Conservation (phyloP, 2,329 filamentous ascomycete species). For the Exutisphaerella laricina region DNA sequence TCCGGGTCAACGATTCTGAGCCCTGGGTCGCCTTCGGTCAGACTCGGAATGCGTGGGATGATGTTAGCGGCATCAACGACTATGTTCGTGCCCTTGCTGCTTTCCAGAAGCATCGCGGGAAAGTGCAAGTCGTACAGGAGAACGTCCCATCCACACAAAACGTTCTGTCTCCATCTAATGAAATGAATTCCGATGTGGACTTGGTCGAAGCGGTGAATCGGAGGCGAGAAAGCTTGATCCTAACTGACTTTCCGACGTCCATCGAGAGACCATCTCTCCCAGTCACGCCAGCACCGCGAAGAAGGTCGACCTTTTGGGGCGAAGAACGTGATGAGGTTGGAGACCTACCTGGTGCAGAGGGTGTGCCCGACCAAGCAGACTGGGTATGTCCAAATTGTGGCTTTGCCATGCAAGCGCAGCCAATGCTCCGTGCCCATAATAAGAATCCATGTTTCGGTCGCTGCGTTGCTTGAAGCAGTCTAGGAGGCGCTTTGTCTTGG, state of each 20-base stretch:
- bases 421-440: too few relatives aligned
- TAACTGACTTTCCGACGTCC: slow-evolving; percentile 84
- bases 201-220: slow-evolving; percentile 28
- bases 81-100: slow-evolving; percentile 69
- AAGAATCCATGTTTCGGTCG: too few relatives aligned
- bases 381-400: slow-evolving; percentile 72
- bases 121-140: slow-evolving; percentile 25
- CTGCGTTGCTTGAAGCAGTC: slow-evolving; percentile 3
- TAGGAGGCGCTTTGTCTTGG: too few relatives aligned
- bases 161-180: slow-evolving; percentile 23
- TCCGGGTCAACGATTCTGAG: slow-evolving; percentile 47
- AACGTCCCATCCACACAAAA: slow-evolving; percentile 17
- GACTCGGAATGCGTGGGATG: slow-evolving; percentile 82
- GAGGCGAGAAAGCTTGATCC: slow-evolving; percentile 54
- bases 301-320: slow-evolving; percentile 63
- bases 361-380: slow-evolving; percentile 79
- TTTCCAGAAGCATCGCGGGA: slow-evolving; percentile 55
- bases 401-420: slow-evolving; percentile 25
- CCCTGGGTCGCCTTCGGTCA: slow-evolving; percentile 67
- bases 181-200: slow-evolving; percentile 20
- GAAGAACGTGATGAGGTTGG: slow-evolving; percentile 51
- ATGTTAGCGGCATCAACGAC: slow-evolving; percentile 76
- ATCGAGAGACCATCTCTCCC: slow-evolving; percentile 80
- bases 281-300: slow-evolving; percentile 79
- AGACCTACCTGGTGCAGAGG: slow-evolving; percentile 67